Evolutionary conservation across 768 basidiomycete species (phyloP).

Genomic region (Mrakia hoshinonis): DNA sequence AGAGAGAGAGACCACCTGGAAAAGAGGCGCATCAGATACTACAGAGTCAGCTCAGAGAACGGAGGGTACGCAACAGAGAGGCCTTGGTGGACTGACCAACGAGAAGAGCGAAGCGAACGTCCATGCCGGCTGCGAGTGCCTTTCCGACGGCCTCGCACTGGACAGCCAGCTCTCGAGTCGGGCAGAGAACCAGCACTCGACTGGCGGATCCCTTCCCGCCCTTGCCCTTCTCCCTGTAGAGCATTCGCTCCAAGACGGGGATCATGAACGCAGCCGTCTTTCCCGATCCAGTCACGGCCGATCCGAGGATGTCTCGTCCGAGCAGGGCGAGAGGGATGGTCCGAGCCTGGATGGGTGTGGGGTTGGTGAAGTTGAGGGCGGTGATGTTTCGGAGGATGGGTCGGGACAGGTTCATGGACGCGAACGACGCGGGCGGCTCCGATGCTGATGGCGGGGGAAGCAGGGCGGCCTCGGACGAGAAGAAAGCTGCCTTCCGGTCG

Average conservation of each 20-base stretch:
- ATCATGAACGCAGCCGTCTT: slow-evolving; percentile 97
- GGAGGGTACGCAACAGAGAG: not conserved
- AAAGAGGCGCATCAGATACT: not conserved
- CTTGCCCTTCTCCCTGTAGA: slow-evolving; percentile 83
- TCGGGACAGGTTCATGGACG: slow-evolving; percentile 89
- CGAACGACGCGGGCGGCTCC: slow-evolving; percentile 52
- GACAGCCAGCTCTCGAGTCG: slow-evolving; percentile 89
- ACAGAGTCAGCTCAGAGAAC: not conserved
- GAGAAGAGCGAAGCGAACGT: slow-evolving; percentile 80
- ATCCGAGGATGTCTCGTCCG: slow-evolving; percentile 92
- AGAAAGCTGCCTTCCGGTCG: slow-evolving; percentile 77
- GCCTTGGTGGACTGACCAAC: slow-evolving; percentile 53
- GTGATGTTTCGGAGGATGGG: slow-evolving; percentile 84
- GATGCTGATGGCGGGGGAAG: slow-evolving; percentile 33
- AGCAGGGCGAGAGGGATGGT: slow-evolving; percentile 87
- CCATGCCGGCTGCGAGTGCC: slow-evolving; percentile 61
- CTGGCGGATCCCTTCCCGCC: slow-evolving; percentile 58
- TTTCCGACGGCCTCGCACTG: slow-evolving; percentile 90
- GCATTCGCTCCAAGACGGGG: slow-evolving; percentile 80
- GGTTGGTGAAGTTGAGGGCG: slow-evolving; percentile 64
- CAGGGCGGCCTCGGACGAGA: slow-evolving; percentile 49
- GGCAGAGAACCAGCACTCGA: slow-evolving; percentile 82
- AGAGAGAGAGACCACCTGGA: slow-evolving; percentile 81
- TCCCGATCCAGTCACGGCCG: slow-evolving; percentile 92
- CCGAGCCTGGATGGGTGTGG: slow-evolving; percentile 91